Conservation (phyloP, 2,329 filamentous ascomycete genomes). For the Allantophomopsis cytisporea region DNA sequence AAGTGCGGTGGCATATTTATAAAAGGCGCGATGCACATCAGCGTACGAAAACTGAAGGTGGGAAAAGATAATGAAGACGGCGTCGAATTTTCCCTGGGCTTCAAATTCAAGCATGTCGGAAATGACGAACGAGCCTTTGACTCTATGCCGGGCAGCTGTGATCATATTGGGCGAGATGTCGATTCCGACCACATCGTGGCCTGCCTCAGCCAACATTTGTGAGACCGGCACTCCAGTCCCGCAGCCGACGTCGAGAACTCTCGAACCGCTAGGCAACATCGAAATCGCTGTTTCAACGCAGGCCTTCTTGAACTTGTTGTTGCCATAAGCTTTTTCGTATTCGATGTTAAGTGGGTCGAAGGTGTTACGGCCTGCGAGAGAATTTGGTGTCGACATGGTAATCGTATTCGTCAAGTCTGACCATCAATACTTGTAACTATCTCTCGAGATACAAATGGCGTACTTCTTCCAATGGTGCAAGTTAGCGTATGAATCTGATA, state of each 20-base stretch:
- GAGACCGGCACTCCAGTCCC: slow-evolving; percentile 18
- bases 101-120: slow-evolving; percentile 14
- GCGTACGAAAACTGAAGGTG: slow-evolving; percentile 15
- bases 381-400: slow-evolving; percentile 7
- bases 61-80: slow-evolving; percentile 17
- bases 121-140: slow-evolving; percentile 10
- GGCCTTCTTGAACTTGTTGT: slow-evolving; percentile 14
- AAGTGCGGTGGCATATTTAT: slow-evolving; percentile 11
- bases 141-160: slow-evolving; percentile 6
- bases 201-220: slow-evolving; percentile 13
- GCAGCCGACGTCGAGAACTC: slow-evolving; percentile 18
- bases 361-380: slow-evolving; percentile 10
- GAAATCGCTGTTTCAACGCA: slow-evolving; percentile 10
- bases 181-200: slow-evolving; percentile 14
- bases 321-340: slow-evolving; percentile 15
- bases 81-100: slow-evolving; percentile 11
- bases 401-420: not conserved
- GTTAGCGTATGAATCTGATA: no score
- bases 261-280: slow-evolving; percentile 3
- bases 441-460: no score
- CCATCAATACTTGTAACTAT: no score
- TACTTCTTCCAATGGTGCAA: no score
- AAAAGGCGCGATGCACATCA: slow-evolving; percentile 11
- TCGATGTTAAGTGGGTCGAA: slow-evolving; percentile 15
- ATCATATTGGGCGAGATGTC: slow-evolving; percentile 19